These are phyloP conservation scores for Pestalotiopsis sp. DNA, from an alignment of 2,329 filamentous ascomycete genomes.

Conservation along the genomic window DNA sequence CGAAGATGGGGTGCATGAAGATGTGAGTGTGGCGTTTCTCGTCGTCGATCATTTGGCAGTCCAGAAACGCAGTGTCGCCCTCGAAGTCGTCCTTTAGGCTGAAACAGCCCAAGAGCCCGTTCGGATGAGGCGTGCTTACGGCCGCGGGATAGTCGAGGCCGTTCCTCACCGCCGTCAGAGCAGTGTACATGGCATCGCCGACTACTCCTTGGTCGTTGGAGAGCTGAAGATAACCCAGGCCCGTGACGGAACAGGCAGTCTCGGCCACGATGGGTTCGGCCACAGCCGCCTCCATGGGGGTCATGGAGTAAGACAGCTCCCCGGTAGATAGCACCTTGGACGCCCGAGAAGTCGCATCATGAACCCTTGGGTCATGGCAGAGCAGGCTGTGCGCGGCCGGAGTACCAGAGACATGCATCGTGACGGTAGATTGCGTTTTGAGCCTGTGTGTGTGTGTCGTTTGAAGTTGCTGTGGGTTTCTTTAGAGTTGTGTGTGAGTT, in stretches of 20 bases:
- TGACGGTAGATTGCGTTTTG: neutral
- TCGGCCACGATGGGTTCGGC: neutral
- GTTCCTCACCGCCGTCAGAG: neutral
- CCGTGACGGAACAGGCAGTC: neutral
- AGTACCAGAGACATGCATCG: neutral
- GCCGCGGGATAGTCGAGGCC: neutral
- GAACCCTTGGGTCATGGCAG: neutral
- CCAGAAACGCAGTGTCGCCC: neutral
- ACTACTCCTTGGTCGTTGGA: neutral
- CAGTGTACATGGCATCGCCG: neutral
- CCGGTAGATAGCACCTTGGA: neutral
- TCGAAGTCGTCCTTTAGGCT: neutral
- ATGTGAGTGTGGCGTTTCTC: neutral
- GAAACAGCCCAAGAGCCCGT: neutral
- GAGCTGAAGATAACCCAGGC: constrained; percentile 1
- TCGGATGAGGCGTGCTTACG: neutral
- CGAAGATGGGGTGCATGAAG: neutral
- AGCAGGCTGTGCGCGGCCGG: neutral
- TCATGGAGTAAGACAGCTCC: neutral
- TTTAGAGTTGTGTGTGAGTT: neutral
- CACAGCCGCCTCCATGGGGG: neutral
- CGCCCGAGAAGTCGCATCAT: neutral
- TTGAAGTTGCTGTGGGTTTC: neutral
- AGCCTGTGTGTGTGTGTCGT: neutral
- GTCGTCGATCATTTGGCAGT: neutral